Conservation (phyloP, 345 rosid species). For the Citrus maxima region DNA sequence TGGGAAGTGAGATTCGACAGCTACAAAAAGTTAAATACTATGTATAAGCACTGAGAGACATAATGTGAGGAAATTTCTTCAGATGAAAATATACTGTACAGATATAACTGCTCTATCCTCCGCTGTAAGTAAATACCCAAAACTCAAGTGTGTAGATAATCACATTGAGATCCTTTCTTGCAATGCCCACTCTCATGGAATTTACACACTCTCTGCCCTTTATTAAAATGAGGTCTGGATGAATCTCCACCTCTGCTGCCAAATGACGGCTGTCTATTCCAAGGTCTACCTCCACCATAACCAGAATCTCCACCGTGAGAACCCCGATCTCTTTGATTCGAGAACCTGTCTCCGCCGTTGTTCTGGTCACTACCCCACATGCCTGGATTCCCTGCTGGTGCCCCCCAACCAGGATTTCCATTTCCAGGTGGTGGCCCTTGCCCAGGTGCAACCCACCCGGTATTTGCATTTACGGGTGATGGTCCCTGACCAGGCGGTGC, state of each 20-base stretch:
- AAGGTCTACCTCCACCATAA: slow-evolving; percentile 48
- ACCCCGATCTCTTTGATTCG: slow-evolving; percentile 38
- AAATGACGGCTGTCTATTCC: slow-evolving; percentile 55
- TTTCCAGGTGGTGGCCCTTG: slow-evolving; percentile 44
- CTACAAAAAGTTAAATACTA: too few relatives aligned
- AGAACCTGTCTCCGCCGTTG: slow-evolving; percentile 51
- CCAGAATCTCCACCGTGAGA: slow-evolving; percentile 53
- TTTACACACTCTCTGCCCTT: slow-evolving; percentile 64
- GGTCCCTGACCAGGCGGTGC: slow-evolving; percentile 48
- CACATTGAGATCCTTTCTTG: slow-evolving; percentile 73
- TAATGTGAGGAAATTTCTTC: slow-evolving; percentile 1
- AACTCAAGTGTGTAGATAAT: slow-evolving; percentile 53
- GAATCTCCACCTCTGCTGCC: slow-evolving; percentile 39
- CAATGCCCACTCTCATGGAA: slow-evolving; percentile 62
- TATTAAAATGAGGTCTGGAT: slow-evolving; percentile 31
- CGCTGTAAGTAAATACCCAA: slow-evolving; percentile 15
- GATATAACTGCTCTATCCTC: slow-evolving; percentile 18
- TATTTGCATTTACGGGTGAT: slow-evolving; percentile 31
- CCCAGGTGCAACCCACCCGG: slow-evolving; percentile 47
- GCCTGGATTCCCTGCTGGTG: slow-evolving; percentile 38
- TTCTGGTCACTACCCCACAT: slow-evolving; percentile 52
- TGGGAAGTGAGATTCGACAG: too few relatives aligned
- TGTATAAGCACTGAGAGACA: background rate
- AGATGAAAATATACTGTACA: slow-evolving; percentile 29
- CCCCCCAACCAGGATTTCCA: slow-evolving; percentile 31